These are phyloP conservation scores for Phytophthora aleatoria DNA, from an alignment of 352 stramenopile genomes.

Conservation along the genomic window DNA sequence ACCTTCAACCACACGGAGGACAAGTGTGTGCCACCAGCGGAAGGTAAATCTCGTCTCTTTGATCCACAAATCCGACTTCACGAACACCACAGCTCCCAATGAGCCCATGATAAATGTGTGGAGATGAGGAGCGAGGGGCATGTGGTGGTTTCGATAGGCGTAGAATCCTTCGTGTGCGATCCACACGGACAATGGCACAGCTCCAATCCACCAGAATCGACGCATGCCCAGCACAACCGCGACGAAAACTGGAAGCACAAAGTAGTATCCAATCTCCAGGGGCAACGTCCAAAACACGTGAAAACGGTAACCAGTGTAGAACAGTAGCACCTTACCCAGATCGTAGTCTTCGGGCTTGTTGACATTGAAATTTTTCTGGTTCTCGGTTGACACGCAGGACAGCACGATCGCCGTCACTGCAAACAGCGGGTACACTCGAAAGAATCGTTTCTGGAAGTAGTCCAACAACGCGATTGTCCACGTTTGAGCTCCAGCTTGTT, in stretches of 20 bases:
- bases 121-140: constrained; percentile 21
- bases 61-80: constrained; percentile 14
- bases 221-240: constrained; percentile 24
- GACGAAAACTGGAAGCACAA: constrained; percentile 43
- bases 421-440: constrained; percentile 63
- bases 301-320: constrained; percentile 36
- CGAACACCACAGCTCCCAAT: constrained; percentile 39
- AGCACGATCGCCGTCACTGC: constrained; percentile 37
- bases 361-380: constrained; percentile 16
- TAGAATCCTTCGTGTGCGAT: constrained; percentile 29
- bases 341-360: constrained; percentile 37
- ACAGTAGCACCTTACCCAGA: constrained; percentile 42
- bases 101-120: constrained; percentile 43
- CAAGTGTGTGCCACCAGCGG: constrained; percentile 23
- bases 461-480: constrained; percentile 33
- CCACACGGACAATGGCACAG: constrained; percentile 16
- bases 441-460: constrained; percentile 57
- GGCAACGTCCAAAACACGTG: constrained; percentile 44
- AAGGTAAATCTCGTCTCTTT: constrained; percentile 15
- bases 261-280: constrained; percentile 38
- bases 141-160: constrained; percentile 21
- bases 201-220: constrained; percentile 34
- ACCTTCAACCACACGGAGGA: not conserved
- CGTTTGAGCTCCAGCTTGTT: constrained; percentile 11
- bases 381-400: constrained; percentile 31